Evolutionary conservation across 2,329 filamentous ascomycete species (phyloP), one percentile per base, ranked within the genome.

Genomic region (Helminthosporium solani): DNA sequence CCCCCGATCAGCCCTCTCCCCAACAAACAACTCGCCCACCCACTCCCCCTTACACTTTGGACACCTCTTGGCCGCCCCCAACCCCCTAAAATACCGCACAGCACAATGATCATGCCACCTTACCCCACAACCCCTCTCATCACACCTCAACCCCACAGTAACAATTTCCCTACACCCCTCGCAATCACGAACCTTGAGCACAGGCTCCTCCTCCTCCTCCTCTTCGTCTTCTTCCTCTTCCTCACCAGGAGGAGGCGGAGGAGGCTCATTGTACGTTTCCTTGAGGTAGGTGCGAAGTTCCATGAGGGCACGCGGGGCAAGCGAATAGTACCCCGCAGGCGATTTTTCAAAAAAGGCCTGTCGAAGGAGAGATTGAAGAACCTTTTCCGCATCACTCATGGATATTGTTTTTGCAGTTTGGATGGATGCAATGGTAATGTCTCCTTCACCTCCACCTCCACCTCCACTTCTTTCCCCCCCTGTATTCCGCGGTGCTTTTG

Each of bases 321-420:
- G 76, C 15, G 80, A 83, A 68, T 90, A 96, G 70, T 85, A 95
- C 0, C 84, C 84, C 9, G 78, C 78, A 14, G 67, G 63, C 49
- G 87, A 94, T 64, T 83, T 82, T 67, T 92, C 85, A 45, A 99
- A 79, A 89, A 94, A 99, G 2, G 87, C 87, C 60, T 94, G 87
- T 2, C 82, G 79, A 0, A 92, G 82, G 41, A 99, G 77, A 27
- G 77, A 80, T 3, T 74, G 75, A 57, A 97, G 74, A 38, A 91
- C 76, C 4, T 73, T 75, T 64, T 97, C 87, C 0, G 91, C 90
- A 60, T 95, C 87, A 36, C 80, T 80, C 64, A 88, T 84, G 35
- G 84, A 91, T 25, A 99, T 74, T 0, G 84, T 59, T 2, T 66
- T 53, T 7, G 61, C 56, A n/a, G n/a, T n/a, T n/a, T n/a, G n/a